Conservation (phyloP, 805 yeast genomes). For the Lipomyces japonicus region DNA sequence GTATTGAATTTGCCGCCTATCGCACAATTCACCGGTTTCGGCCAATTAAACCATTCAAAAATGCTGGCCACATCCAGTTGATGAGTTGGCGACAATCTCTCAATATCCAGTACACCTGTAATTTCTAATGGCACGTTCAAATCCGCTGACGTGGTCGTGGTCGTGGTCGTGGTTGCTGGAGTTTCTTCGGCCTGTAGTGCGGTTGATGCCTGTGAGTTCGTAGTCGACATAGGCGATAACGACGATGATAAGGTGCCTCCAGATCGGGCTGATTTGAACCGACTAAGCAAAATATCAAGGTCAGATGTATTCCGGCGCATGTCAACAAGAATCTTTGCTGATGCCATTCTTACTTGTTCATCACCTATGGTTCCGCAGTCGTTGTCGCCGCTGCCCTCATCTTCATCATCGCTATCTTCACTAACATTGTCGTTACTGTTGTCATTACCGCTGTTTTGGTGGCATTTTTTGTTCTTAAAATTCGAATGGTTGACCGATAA, state of each 20-base stretch:
- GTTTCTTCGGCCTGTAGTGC: neutral
- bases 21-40: slow-evolving; percentile 21
- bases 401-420: slow-evolving; percentile 11
- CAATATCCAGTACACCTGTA: too few species aligned
- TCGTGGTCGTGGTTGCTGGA: neutral
- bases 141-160: neutral
- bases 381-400: too few species aligned
- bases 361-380: too few species aligned
- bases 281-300: slow-evolving; percentile 30
- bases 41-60: slow-evolving; percentile 34
- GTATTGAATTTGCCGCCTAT: too few species aligned
- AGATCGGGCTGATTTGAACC: slow-evolving; percentile 1
- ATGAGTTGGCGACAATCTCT: slow-evolving; percentile 10
- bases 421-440: neutral
- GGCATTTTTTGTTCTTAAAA: neutral
- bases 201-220: slow-evolving; percentile 1
- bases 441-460: neutral
- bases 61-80: slow-evolving; percentile 22
- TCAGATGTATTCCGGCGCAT: slow-evolving; percentile 34
- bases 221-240: neutral
- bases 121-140: neutral
- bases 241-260: neutral
- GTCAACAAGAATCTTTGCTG: slow-evolving; percentile 31
- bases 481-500: neutral
- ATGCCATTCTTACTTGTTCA: slow-evolving; percentile 14